phyloP scores from a whole-genome alignment of 2,329 filamentous ascomycete species.

The Calonectria hongkongensis region DNA sequence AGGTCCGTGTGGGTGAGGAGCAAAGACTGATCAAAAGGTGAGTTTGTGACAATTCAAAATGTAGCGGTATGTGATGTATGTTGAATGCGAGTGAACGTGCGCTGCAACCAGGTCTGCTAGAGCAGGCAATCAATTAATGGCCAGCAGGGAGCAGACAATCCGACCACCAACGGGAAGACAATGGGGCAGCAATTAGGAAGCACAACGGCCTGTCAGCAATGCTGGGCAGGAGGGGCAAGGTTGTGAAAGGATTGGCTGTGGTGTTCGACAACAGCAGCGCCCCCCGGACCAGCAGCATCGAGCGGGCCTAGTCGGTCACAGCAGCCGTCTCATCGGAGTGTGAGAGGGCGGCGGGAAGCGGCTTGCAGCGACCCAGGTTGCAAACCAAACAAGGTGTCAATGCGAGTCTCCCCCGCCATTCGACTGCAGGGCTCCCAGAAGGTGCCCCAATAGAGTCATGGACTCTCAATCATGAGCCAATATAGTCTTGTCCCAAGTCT shows the following conservation, averaged over 20 bases:
- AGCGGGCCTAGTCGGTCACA: slow-evolving; percentile 27
- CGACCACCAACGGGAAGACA: slow-evolving; percentile 43
- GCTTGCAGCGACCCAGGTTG: slow-evolving; percentile 33
- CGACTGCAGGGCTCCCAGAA: slow-evolving; percentile 31
- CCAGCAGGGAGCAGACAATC: slow-evolving; percentile 31
- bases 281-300: slow-evolving; percentile 29
- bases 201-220: slow-evolving; percentile 47
- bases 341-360: slow-evolving; percentile 24
- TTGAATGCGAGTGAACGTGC: slow-evolving; percentile 27
- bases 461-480: slow-evolving; percentile 9
- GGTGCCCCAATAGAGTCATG: slow-evolving; percentile 17
- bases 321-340: slow-evolving; percentile 33
- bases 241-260: slow-evolving; percentile 46
- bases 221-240: slow-evolving; percentile 36
- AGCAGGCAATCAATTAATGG: slow-evolving; percentile 27
- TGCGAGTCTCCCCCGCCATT: slow-evolving; percentile 38
- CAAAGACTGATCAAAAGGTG: slow-evolving; percentile 10
- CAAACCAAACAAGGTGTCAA: slow-evolving; percentile 37
- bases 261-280: slow-evolving; percentile 36
- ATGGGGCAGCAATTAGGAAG: slow-evolving; percentile 43
- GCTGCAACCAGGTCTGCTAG: slow-evolving; percentile 3
- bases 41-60: slow-evolving; percentile 20
- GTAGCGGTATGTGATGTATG: slow-evolving; percentile 13
- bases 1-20: slow-evolving; percentile 24
- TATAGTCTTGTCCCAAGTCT: slow-evolving; percentile 6